phyloP scores from a whole-genome alignment of 495 filamentous ascomycete species.

The Neurospora terricola region DNA sequence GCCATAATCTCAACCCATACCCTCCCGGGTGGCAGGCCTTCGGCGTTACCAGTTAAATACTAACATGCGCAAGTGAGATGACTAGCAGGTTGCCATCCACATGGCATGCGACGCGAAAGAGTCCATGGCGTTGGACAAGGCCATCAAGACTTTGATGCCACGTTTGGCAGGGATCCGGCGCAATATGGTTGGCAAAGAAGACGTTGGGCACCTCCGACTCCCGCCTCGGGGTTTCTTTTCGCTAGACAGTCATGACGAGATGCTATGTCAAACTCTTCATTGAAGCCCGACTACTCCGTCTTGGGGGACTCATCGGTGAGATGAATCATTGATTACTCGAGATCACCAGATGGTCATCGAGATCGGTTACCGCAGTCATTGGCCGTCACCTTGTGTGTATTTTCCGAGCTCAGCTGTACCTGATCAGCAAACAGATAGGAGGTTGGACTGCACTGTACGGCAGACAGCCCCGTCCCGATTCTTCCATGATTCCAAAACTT shows the following conservation, averaged over 20 bases:
- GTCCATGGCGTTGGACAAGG: neutral
- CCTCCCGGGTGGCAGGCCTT: neutral
- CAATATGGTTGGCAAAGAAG: constrained; percentile 11
- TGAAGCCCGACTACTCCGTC: neutral
- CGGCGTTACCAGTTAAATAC: neutral
- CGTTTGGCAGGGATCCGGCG: constrained; percentile 19
- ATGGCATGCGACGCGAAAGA: neutral
- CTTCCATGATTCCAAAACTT: neutral
- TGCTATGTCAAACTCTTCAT: neutral
- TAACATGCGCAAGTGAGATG: neutral
- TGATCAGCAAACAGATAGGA: neutral
- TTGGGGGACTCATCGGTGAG: neutral
- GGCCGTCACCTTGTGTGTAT: neutral
- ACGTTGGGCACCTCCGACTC: neutral
- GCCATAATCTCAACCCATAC: neutral
- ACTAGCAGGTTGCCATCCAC: neutral
- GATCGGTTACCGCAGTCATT: neutral
- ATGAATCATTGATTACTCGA: neutral
- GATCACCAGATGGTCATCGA: neutral
- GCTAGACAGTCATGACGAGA: neutral
- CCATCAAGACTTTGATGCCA: constrained; percentile 14
- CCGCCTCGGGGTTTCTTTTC: neutral
- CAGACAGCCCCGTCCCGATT: neutral
- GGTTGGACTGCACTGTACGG: neutral
- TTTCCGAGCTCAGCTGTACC: neutral